Base-by-base conservation (phyloP, 139 green algal species). In the Klebsormidium nitens region DNA sequence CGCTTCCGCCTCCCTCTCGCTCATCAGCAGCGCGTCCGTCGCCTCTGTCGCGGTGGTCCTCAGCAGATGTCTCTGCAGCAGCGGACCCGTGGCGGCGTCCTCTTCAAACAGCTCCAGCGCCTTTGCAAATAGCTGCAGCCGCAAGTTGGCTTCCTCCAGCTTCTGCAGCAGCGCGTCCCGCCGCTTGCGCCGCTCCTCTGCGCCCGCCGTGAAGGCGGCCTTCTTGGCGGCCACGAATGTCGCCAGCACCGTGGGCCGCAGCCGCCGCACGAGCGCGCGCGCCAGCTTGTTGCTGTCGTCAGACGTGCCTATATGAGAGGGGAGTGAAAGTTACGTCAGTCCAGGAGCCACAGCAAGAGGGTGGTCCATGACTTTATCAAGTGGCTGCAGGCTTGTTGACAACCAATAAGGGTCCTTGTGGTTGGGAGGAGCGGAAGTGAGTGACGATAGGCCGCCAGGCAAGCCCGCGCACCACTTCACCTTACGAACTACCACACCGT, bases 151-250 rank as follows among this genome's bases (percentile, higher is more conserved):
- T 40, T 77, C 77, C 38, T 82, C 83, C 40, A 88, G 59, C 60
- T 36, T 37, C 67, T 64, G 42, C 2, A 73, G 52, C 2, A 88
- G 66, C 3, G 64, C 59, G 3, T 95, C 89, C 19, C 82, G 83
- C 60, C 74, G 59, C 1, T 76, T 75, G 36, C 82, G 72, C 42
- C 86, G 69, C n/a, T 78, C 76, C 76, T 91, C 89, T 11, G 87
- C 86, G 3, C 85, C 84, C 28, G 87, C 82, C 5, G 78, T 86
- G 63, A 93, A 89, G 28, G 87, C 87, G 1, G 76, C 85, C 5
- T 77, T 36, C 50, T 90, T 79, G 2, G 82, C 76, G 6, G 74
- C 65, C 40, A 89, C 83, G 46, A 86, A 91, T 49, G 83, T 84
- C 14, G 74, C 63, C n/a, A 90, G 46, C 1, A 84, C 84, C 6